phyloP scores from a whole-genome alignment of 1,284 basidiomycete genomes.

The Irpex lacteus region DNA sequence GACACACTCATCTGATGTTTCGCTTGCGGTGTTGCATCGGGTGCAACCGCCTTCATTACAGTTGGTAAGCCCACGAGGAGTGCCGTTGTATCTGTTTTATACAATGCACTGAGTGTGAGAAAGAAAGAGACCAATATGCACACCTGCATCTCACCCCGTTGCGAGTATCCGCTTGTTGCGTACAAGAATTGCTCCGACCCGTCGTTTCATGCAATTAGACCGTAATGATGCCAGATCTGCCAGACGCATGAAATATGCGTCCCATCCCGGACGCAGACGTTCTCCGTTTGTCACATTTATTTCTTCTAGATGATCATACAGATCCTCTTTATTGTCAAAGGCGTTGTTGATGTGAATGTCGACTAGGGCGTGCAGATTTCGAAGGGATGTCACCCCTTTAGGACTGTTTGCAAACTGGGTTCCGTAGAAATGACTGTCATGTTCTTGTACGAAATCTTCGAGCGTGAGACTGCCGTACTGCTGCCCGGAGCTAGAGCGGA shows the following conservation, averaged over 20 bases:
- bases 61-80: constrained; percentile 84
- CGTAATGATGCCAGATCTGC: constrained; percentile 85
- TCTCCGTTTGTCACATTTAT: constrained; percentile 72
- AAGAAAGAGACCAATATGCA: too few species aligned
- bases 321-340: constrained; percentile 50
- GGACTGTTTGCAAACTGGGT: neutral
- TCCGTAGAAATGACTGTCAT: constrained; percentile 31
- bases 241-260: constrained; percentile 94
- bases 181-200: constrained; percentile 92
- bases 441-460: constrained; percentile 41
- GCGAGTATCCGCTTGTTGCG: constrained; percentile 85
- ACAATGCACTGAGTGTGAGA: too few species aligned
- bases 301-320: constrained; percentile 65
- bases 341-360: constrained; percentile 74
- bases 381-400: neutral
- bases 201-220: constrained; percentile 97
- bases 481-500: constrained; percentile 10
- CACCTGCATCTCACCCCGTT: constrained; percentile 63
- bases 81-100: constrained; percentile 85
- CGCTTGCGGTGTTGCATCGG: constrained; percentile 70
- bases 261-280: constrained; percentile 86
- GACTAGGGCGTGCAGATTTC: constrained; percentile 32
- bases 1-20: constrained; percentile 79
- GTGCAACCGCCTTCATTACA: constrained; percentile 89
- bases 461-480: constrained; percentile 42